Conservation (phyloP, 495 filamentous ascomycete genomes). For the Lasiosphaeria ovina region DNA sequence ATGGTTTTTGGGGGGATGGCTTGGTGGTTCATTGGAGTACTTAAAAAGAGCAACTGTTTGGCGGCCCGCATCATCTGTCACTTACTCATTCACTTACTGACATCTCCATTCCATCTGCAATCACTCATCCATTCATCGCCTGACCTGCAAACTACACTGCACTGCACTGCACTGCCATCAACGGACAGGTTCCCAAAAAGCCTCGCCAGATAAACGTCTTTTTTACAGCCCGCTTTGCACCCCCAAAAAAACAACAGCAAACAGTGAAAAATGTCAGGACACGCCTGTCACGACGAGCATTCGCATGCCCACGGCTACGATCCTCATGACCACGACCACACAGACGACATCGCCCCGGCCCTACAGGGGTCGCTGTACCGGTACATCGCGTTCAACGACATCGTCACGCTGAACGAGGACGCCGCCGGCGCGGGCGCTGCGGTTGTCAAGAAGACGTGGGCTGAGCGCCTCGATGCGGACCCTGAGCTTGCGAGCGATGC, state of each 20-base stretch:
- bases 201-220: not conserved
- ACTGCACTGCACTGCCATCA: too few relatives aligned
- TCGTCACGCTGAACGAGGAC: slow-evolving; percentile 83
- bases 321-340: slow-evolving; percentile 63
- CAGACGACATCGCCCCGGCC: slow-evolving; percentile 87
- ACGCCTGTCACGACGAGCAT: slow-evolving; percentile 46
- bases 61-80: too few relatives aligned
- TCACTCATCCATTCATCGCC: too few relatives aligned
- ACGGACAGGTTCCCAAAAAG: not conserved
- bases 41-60: too few relatives aligned
- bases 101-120: too few relatives aligned
- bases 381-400: slow-evolving; percentile 83
- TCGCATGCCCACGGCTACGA: slow-evolving; percentile 28
- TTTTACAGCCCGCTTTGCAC: not conserved
- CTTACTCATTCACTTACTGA: too few relatives aligned
- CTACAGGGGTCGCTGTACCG: slow-evolving; percentile 84
- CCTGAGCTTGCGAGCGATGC: slow-evolving; percentile 80
- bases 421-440: slow-evolving; percentile 63
- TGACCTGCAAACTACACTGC: too few relatives aligned
- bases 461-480: slow-evolving; percentile 64
- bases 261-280: slow-evolving; percentile 42
- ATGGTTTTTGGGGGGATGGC: too few relatives aligned
- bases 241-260: not conserved
- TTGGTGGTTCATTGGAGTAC: too few relatives aligned
- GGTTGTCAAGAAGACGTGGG: slow-evolving; percentile 88